Evolutionary conservation across 208 protist species (phyloP).

Genomic region (Trypanosoma avium): DNA sequence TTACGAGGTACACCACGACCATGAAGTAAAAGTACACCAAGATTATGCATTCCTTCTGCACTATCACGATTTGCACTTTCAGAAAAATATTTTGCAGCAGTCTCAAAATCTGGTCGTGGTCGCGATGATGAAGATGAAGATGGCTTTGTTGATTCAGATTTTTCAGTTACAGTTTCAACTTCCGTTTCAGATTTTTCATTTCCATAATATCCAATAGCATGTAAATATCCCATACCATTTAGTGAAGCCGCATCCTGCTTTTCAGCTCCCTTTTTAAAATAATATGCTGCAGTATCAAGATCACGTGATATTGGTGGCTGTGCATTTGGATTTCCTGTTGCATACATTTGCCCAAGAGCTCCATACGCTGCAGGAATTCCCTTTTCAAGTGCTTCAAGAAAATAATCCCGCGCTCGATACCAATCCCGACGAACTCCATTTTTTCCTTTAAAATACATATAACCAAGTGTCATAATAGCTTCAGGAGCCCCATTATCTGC

Average conservation of each 20-base stretch:
- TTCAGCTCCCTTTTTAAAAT: conserved; percentile 61
- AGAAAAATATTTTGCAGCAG: conserved; percentile 53
- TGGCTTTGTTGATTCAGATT: too few species aligned
- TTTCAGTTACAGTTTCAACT: not conserved
- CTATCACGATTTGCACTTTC: conserved; percentile 20
- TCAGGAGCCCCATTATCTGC: conserved; percentile 46
- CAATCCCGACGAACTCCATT: conserved; percentile 48
- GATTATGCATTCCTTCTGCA: conserved; percentile 74
- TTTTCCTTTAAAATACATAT: conserved; percentile 53
- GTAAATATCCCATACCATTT: conserved; percentile 85
- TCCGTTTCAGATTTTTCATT: conserved; percentile 29
- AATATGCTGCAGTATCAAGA: conserved; percentile 43
- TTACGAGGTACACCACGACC: conserved; percentile 55
- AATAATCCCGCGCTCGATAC: conserved; percentile 38
- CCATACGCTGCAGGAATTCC: conserved; percentile 43
- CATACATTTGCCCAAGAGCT: conserved; percentile 75
- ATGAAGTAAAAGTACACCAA: conserved; percentile 69
- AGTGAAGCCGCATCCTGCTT: conserved; percentile 46
- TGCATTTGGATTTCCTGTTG: conserved; percentile 38
- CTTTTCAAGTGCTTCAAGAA: conserved; percentile 38
- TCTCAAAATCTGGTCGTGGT: conserved; percentile 48
- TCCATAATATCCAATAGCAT: conserved; percentile 69
- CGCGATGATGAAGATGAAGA: too few species aligned
- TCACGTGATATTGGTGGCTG: conserved; percentile 45
- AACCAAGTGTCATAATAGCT: conserved; percentile 57